Percentiles rank a stretch among this genome's conserved stretches.
phyloP scores from a whole-genome alignment of 1,284 basidiomycete genomes.

The Lentinula novae-zelandiae region DNA sequence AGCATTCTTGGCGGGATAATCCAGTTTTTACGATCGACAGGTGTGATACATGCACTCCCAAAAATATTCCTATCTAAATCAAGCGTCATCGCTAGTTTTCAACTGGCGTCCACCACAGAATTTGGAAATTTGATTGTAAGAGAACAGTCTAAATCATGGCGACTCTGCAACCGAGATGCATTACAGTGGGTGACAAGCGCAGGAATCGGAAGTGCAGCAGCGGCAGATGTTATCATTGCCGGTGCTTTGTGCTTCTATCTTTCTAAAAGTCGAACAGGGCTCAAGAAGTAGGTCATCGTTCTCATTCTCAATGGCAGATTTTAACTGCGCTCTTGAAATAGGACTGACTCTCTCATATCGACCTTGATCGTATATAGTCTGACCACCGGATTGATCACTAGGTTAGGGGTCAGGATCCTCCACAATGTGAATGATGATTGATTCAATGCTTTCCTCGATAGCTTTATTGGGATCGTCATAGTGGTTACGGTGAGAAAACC shows the following conservation, averaged over 20 bases:
- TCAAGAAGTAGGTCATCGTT: conserved; percentile 6
- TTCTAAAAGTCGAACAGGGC: conserved; percentile 23
- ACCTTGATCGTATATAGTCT: conserved; percentile 37
- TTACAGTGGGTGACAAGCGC: conserved; percentile 37
- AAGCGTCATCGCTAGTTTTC: conserved; percentile 21
- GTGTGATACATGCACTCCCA: conserved; percentile 19
- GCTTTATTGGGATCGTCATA: conserved; percentile 33
- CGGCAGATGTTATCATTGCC: conserved; percentile 38
- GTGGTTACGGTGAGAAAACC: conserved; percentile 30
- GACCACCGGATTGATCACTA: conserved; percentile 37
- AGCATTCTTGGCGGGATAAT: not conserved
- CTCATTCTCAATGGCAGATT: not conserved
- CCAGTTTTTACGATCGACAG: conserved; percentile 38
- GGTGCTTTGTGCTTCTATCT: conserved; percentile 37
- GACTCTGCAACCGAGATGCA: not conserved
- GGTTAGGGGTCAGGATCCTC: conserved; percentile 19
- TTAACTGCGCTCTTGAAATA: conserved; percentile 14
- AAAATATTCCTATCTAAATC: not conserved
- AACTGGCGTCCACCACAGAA: conserved; percentile 24
- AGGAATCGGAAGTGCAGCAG: conserved; percentile 38
- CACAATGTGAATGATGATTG: not conserved
- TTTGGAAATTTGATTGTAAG: conserved; percentile 34
- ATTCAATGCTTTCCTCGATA: conserved; percentile 11
- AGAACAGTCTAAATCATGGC: not conserved
- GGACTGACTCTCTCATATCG: conserved; percentile 38